Evolutionary conservation across 139 green algal species (phyloP).

Genomic region (Micromonas commoda): DNA sequence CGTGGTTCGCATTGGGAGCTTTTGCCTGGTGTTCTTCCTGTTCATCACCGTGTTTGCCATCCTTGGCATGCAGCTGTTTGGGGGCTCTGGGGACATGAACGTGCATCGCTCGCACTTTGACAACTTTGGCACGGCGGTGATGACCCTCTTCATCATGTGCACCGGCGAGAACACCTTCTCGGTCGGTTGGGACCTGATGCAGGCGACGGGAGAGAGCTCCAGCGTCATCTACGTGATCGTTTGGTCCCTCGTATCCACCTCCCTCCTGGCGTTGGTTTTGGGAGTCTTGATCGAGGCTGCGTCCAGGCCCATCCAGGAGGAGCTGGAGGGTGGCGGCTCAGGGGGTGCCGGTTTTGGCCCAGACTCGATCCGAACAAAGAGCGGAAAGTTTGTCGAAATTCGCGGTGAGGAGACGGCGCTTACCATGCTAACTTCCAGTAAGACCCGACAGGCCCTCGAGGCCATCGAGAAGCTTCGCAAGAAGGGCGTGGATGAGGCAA

Average conservation of each 20-base stretch:
- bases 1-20: slow-evolving; percentile 32
- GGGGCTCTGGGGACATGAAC: neutral
- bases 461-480: too few relatives aligned
- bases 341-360: too few relatives aligned
- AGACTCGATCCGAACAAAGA: too few relatives aligned
- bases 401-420: too few relatives aligned
- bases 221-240: slow-evolving; percentile 8
- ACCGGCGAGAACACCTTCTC: slow-evolving; percentile 23
- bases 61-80: slow-evolving; percentile 45
- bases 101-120: slow-evolving; percentile 20
- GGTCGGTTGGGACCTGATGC: slow-evolving; percentile 3
- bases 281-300: slow-evolving; percentile 16
- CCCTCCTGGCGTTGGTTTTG: slow-evolving; percentile 5
- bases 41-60: slow-evolving; percentile 46
- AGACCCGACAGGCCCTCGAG: too few relatives aligned
- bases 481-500: too few relatives aligned
- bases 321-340: too few relatives aligned
- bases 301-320: neutral
- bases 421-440: too few relatives aligned
- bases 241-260: slow-evolving; percentile 11
- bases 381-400: too few relatives aligned
- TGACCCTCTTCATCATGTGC: slow-evolving; percentile 21
- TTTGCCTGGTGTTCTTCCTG: slow-evolving; percentile 38
- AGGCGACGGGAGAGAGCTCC: neutral
- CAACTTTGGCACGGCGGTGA: slow-evolving; percentile 8